Base-by-base conservation (phyloP, 805 yeast species). In the Lachancea meyersii region DNA sequence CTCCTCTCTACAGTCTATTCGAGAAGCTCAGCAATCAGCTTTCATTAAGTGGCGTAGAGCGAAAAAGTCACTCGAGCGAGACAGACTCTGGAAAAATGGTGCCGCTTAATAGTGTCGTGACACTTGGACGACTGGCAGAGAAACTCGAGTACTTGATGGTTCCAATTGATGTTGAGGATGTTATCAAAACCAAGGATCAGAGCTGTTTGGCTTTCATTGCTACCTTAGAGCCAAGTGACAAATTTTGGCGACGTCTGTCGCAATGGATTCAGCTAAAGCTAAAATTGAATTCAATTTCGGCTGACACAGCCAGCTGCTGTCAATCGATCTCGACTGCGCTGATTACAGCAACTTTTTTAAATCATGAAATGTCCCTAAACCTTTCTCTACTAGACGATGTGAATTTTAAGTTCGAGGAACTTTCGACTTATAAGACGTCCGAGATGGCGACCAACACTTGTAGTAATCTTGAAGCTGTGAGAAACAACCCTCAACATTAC, bases 121-220 rank as follows among this genome's bases (percentile, higher is more conserved):
- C 41, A n/a, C 13, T 38, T 5, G 41, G 20, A 22, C 19, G 28
- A 17, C 28, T 30, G 10, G 28, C 32, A 16, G 18, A 21, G 9
- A 4, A 8, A 8, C 31, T 27, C 19, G 26, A 28, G 3, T 2
- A 17, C 33, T 7, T 30, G 2, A 14, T 20, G 17, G 5, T 31
- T 19, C 35, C 41, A 6, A 38, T 30, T 4, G 34, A 38, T 21
- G 16, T 38, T 5, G 41, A 38, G 11, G 35, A n/a, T 13, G 20
- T 31, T 11, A 8, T 38, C 16, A 30, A 23, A 11, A 38, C 4
- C 10, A 10, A 35, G 11, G 35, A 38, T 28, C 35, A 31, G n/a
- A 30, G 28, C 17, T 22, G 21, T 20, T 14, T 38, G n/a, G 34
- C 31, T n/a, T 38, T 30, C 19, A 14, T 38, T 8, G 41, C 41